These are phyloP conservation scores for Phytophthora podocarpi DNA, from an alignment of 352 stramenopile genomes.

Conservation along the genomic window DNA sequence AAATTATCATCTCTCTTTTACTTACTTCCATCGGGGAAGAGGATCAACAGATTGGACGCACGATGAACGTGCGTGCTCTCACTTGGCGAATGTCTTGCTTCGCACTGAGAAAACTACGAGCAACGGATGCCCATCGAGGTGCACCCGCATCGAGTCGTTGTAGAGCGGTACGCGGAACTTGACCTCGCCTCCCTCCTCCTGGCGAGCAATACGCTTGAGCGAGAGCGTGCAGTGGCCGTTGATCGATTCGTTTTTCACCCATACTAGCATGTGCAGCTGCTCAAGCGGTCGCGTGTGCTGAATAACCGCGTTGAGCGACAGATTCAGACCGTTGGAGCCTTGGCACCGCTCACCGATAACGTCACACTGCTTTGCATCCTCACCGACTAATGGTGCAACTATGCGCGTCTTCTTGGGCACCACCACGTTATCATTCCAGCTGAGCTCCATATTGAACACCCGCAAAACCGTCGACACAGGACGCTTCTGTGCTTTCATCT, in stretches of 20 bases:
- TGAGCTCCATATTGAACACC: slow-evolving; percentile 80
- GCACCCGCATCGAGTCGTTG: slow-evolving; percentile 80
- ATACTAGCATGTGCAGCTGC: slow-evolving; percentile 86
- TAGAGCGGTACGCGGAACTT: slow-evolving; percentile 81
- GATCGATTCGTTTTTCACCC: slow-evolving; percentile 82
- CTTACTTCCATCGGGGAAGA: slow-evolving; percentile 19
- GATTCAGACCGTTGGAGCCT: slow-evolving; percentile 53
- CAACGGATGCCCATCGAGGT: slow-evolving; percentile 71
- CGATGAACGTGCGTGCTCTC: slow-evolving; percentile 25
- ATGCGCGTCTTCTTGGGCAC: slow-evolving; percentile 82
- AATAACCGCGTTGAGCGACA: slow-evolving; percentile 78
- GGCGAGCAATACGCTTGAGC: slow-evolving; percentile 75
- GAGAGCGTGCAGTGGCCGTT: slow-evolving; percentile 83
- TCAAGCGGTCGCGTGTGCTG: slow-evolving; percentile 73
- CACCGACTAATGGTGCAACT: slow-evolving; percentile 74
- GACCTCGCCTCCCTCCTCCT: slow-evolving; percentile 70
- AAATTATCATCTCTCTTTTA: slow-evolving; percentile 35
- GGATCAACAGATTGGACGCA: slow-evolving; percentile 26
- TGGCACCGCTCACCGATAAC: slow-evolving; percentile 73
- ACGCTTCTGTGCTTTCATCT: slow-evolving; percentile 58
- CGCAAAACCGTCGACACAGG: slow-evolving; percentile 72
- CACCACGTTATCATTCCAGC: slow-evolving; percentile 71
- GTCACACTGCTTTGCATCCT: slow-evolving; percentile 80
- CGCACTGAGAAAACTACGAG: slow-evolving; percentile 80
- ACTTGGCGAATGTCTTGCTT: slow-evolving; percentile 87